phyloP scores from a whole-genome alignment of 129 eudicot species.

The Flaveria trinervia region DNA sequence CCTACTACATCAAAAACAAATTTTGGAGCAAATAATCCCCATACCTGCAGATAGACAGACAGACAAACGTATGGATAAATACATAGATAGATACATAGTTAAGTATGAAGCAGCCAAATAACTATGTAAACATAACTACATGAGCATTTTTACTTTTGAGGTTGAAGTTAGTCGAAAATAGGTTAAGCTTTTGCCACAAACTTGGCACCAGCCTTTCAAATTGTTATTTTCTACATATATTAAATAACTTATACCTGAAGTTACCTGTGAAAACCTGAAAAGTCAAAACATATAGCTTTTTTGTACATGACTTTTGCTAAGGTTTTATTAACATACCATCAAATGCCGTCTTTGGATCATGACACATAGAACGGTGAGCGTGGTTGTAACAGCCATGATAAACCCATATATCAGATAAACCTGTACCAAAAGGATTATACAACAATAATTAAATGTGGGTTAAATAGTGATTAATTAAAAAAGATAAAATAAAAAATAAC shows the following conservation, averaged over 20 bases:
- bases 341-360: conserved; percentile 89
- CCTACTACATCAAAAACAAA: conserved; percentile 88
- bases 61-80: background rate
- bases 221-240: background rate
- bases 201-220: background rate
- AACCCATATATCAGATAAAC: conserved; percentile 85
- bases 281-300: background rate
- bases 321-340: conserved; percentile 59
- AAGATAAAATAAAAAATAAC: conserved; percentile 32
- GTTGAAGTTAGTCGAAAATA: background rate
- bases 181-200: background rate
- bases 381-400: conserved; percentile 49
- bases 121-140: background rate
- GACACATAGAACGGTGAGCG: conserved; percentile 79
- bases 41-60: conserved; percentile 55
- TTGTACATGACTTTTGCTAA: background rate
- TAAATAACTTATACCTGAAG: too few relatives aligned
- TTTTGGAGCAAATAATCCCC: conserved; percentile 98
- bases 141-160: background rate
- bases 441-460: background rate
- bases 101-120: background rate
- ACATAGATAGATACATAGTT: background rate
- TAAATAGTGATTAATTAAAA: background rate
- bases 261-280: background rate
- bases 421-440: conserved; percentile 41